Evolutionary conservation across 2,329 filamentous ascomycete genomes (phyloP), one percentile per base, ranked within the genome.

Genomic region (Exutisphaerella laricina): DNA sequence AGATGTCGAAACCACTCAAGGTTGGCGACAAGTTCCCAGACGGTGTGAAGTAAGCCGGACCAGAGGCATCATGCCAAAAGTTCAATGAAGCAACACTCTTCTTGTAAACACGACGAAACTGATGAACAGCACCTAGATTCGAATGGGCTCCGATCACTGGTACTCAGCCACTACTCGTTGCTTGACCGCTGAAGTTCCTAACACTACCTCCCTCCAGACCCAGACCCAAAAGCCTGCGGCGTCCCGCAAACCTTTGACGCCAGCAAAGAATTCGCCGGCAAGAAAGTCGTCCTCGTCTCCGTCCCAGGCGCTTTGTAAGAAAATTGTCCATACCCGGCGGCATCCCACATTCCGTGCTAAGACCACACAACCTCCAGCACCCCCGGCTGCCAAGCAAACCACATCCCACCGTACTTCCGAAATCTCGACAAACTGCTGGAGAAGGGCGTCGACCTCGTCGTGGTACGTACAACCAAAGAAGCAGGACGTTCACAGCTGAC

Each of bases 11-110:
- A 22, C 76, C 76, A 66, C 77, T 92, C 68, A 82, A 89, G 66
- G 77, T 77, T 64, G 89, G 89, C 63, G 87, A 94, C 67, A 72
- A 73, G 65, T 90, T 97, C 76, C 89, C 89, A 56, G 72, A 80
- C 57, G 84, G 77, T 58, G 82, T 94, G 49, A 74, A 75, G 66
- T 96, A 96, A 75, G 74, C 75, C 5, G 26, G 12, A 29, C 28
- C 10, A 36, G 16, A n/a, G 13, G n/a, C n/a, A n/a, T 9, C 16
- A 18, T n/a, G 6, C 30, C 30, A 7, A 33, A 18, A 18, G 20
- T 18, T 9, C 16, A 33, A 10, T 18, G 16, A 3, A 16, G 28
- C 28, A 31, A 2, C 9, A 22, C 23, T 16, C n/a, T 29, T 17
- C 18, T 51, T 12, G 9, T 13, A 12, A 16, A 37, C 34, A 84